Conservation (phyloP, 2,329 filamentous ascomycete genomes). For the Trichophyton simii region DNA sequence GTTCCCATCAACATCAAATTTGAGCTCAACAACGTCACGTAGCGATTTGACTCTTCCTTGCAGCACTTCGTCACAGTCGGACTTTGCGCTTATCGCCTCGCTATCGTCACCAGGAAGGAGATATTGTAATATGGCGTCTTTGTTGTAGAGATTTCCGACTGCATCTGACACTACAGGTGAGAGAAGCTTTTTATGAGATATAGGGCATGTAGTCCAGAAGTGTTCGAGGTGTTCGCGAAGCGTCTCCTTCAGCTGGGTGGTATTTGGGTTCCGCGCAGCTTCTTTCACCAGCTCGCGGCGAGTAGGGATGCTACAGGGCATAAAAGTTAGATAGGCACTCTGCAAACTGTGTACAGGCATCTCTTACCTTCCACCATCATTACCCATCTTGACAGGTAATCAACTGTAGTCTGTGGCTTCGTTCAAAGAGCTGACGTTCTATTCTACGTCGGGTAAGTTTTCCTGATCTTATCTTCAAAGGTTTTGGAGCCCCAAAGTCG, state of each 20-base stretch:
- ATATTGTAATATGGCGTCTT: slow-evolving; percentile 70
- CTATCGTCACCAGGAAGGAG: slow-evolving; percentile 45
- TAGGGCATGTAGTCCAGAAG: slow-evolving; percentile 73
- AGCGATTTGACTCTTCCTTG: slow-evolving; percentile 59
- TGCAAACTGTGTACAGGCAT: neutral
- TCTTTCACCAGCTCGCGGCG: slow-evolving; percentile 93
- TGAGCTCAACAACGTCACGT: slow-evolving; percentile 76
- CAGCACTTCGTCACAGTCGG: slow-evolving; percentile 50
- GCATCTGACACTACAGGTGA: slow-evolving; percentile 73
- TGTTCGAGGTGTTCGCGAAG: slow-evolving; percentile 75
- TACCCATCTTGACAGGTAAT: slow-evolving; percentile 56
- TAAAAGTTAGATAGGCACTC: slow-evolving; percentile 5
- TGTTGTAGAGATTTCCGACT: slow-evolving; percentile 80
- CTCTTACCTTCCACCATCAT: slow-evolving; percentile 70
- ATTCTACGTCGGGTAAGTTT: no score
- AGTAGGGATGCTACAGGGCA: slow-evolving; percentile 59
- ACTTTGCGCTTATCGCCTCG: slow-evolving; percentile 41
- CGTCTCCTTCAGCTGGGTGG: slow-evolving; percentile 78
- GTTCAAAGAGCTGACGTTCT: neutral
- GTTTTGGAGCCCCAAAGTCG: neutral
- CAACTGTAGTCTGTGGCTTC: neutral
- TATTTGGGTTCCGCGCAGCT: slow-evolving; percentile 68
- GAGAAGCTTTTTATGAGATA: slow-evolving; percentile 66
- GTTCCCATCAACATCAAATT: slow-evolving; percentile 48
- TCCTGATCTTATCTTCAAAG: neutral